Evolutionary conservation across 192 early-diverging fungal genomes (phyloP).

Genomic region (Coemansia sp.): DNA sequence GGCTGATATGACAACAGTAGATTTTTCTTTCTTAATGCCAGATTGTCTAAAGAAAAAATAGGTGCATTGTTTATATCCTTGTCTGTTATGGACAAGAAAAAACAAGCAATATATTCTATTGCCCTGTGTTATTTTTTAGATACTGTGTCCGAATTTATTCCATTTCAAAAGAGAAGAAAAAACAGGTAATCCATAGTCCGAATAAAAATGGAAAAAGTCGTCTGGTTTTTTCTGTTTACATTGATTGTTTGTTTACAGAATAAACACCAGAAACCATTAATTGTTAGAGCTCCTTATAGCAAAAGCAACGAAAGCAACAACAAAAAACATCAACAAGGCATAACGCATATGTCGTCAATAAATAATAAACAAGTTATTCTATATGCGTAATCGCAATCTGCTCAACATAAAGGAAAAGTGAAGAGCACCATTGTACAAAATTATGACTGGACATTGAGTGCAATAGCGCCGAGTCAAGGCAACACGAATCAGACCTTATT

Average conservation of each 20-base stretch:
- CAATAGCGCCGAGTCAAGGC: neutral
- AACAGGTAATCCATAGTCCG: neutral
- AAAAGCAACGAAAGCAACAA: too few species aligned
- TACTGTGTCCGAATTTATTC: neutral
- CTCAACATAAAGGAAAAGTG: neutral
- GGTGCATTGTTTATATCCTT: slow-evolving; percentile 3
- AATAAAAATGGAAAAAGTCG: neutral
- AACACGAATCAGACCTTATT: neutral
- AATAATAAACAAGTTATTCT: neutral
- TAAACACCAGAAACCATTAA: neutral
- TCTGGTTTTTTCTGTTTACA: neutral
- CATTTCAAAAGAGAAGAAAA: neutral
- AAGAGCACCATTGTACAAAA: neutral
- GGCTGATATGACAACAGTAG: neutral
- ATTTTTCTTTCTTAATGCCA: neutral
- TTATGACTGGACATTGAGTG: neutral
- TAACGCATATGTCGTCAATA: neutral
- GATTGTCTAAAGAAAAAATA: neutral
- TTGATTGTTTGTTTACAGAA: neutral
- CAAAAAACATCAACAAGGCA: too few species aligned
- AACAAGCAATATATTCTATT: neutral
- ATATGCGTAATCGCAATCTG: neutral
- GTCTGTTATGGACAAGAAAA: slow-evolving; percentile 7
- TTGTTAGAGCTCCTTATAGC: neutral
- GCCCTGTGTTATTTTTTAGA: neutral